These are phyloP conservation scores for Calocybe gangraenosa DNA, from an alignment of 768 basidiomycete genomes.

Conservation along the genomic window DNA sequence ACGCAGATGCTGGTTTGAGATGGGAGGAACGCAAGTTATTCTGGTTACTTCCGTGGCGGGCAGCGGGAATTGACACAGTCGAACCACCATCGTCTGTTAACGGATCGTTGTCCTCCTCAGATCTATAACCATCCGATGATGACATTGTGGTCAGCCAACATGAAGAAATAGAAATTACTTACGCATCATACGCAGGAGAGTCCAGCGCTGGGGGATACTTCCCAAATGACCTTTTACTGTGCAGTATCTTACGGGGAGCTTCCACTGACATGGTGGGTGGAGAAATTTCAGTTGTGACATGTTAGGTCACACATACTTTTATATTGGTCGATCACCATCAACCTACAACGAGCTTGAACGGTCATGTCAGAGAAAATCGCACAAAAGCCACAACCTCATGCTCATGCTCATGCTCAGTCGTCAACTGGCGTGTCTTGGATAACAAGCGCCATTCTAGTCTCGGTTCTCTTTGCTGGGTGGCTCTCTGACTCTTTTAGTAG, in stretches of 20 bases:
- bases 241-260: slow-evolving; percentile 35
- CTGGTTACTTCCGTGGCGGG: slow-evolving; percentile 22
- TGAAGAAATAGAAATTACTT: slow-evolving; percentile 3
- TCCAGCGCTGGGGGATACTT: slow-evolving; percentile 59
- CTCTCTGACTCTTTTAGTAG: slow-evolving; percentile 27
- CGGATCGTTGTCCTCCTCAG: slow-evolving; percentile 87
- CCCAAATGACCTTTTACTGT: slow-evolving; percentile 66
- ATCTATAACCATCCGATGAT: slow-evolving; percentile 39
- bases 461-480: slow-evolving; percentile 11
- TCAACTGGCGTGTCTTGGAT: slow-evolving; percentile 8
- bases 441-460: slow-evolving; percentile 6
- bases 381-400: neutral
- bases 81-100: slow-evolving; percentile 72
- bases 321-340: neutral
- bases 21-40: slow-evolving; percentile 26
- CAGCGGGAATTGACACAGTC: slow-evolving; percentile 41
- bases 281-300: slow-evolving; percentile 15
- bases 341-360: neutral
- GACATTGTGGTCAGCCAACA: slow-evolving; percentile 4
- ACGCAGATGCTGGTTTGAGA: slow-evolving; percentile 23
- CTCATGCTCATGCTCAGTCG: neutral
- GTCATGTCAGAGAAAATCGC: slow-evolving; percentile 11
- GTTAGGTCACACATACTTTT: slow-evolving; percentile 5
- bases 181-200: slow-evolving; percentile 78
- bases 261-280: slow-evolving; percentile 22